Evolutionary conservation across 2,329 filamentous ascomycete genomes (phyloP).

Genomic region (Dactylellina parvicollis): DNA sequence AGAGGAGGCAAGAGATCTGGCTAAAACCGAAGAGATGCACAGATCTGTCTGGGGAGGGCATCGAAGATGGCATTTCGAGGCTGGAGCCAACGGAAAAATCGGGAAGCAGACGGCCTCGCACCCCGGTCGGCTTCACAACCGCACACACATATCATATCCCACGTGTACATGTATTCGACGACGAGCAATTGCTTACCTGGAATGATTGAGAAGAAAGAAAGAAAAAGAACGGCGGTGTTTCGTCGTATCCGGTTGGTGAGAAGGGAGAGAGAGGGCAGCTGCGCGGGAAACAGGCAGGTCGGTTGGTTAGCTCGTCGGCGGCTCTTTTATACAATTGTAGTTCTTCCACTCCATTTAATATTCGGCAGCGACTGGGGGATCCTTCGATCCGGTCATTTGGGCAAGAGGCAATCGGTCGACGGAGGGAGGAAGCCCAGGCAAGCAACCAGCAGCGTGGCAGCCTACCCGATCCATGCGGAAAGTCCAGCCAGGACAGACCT

Average conservation of each 20-base stretch:
- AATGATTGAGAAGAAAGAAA: not conserved
- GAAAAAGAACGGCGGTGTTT: too few relatives aligned
- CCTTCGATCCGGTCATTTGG: not conserved
- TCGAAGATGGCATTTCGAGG: not conserved
- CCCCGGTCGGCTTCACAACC: conserved; percentile 19
- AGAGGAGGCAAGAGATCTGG: not conserved
- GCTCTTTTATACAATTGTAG: not conserved
- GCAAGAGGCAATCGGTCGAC: not conserved
- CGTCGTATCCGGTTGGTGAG: too few relatives aligned
- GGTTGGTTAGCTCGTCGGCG: not conserved
- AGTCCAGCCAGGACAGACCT: conserved; percentile 44
- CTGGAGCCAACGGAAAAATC: conserved; percentile 51
- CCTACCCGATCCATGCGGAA: conserved; percentile 37
- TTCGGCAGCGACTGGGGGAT: not conserved
- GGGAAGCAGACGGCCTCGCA: conserved; percentile 33
- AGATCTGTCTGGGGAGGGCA: conserved; percentile 4
- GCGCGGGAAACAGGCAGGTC: not conserved
- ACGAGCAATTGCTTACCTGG: not conserved
- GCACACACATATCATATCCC: not conserved
- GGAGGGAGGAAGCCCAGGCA: too few relatives aligned
- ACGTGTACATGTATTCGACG: not conserved
- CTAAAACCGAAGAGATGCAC: not conserved
- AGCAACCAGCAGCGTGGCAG: conserved; percentile 3
- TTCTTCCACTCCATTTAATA: not conserved
- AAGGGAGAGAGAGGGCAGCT: not conserved